These are phyloP conservation scores for Arthrocladium fulminans DNA, from an alignment of 2,329 filamentous ascomycete genomes.

Conservation along the genomic window DNA sequence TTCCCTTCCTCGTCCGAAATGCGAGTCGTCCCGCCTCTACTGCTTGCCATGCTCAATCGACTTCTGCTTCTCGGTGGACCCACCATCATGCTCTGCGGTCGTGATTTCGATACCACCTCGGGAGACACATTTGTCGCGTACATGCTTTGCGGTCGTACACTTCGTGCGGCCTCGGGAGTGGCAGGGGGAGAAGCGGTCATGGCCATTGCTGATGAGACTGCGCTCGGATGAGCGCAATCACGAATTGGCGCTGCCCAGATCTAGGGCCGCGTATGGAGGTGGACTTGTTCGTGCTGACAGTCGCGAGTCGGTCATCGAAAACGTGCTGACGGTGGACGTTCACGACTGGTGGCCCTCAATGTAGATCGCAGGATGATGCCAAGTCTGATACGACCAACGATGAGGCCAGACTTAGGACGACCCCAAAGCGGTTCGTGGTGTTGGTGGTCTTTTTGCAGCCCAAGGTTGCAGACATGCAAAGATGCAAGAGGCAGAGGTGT, in stretches of 20 bases:
- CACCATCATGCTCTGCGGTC: conserved; percentile 75
- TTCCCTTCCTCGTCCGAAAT: conserved; percentile 83
- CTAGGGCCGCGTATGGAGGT: neutral
- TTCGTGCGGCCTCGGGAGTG: conserved; percentile 18
- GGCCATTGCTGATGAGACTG: neutral
- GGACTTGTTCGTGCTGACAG: neutral
- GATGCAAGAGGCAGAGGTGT: neutral
- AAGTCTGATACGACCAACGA: neutral
- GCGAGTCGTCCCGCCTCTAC: conserved; percentile 56
- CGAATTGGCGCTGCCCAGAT: neutral
- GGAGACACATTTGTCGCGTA: conserved; percentile 18
- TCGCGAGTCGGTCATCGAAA: neutral
- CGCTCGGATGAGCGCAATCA: conserved; percentile 5
- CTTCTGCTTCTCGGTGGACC: conserved; percentile 69
- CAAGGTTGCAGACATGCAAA: neutral
- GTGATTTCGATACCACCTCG: conserved; percentile 35
- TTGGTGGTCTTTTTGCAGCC: too few relatives aligned
- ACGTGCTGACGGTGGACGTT: neutral
- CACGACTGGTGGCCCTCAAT: neutral
- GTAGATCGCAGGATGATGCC: neutral
- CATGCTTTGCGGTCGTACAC: conserved; percentile 20
- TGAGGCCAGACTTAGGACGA: too few relatives aligned
- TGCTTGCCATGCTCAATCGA: conserved; percentile 69
- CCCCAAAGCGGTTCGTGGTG: too few relatives aligned
- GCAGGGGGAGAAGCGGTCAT: conserved; percentile 22